Base-by-base conservation (phyloP, 148 eudicot genomes). In the Rhododendron vialii region DNA sequence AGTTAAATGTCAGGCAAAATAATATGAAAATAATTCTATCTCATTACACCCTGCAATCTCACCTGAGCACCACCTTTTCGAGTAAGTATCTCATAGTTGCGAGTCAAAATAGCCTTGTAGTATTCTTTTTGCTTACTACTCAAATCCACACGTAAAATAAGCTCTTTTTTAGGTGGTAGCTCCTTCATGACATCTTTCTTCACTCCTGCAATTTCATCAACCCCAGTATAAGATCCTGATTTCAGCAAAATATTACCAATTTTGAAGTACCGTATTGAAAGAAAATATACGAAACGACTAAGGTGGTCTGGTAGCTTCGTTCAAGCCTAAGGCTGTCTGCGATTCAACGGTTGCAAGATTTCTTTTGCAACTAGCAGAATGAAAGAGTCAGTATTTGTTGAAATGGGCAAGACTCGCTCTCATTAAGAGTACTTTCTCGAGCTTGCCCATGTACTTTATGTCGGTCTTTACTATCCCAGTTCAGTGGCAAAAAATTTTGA, bases 101-200 rank as follows among this genome's bases (percentile, higher is more conserved):
- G 98, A 78, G 99, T 97, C 92, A 97, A 89, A 86, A 97, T 97
- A 75, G 99, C 99, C 88, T 95, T 95, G 89, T 97, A 97, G 74
- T 97, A 97, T 84, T 97, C 99, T 89, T 97, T 97, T 89, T 97
- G 99, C 88, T 93, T 94, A 92, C 92, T 95, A 89, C 98, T 95
- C 82, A 97, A 89, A 80, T 97, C 99, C 80, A 97, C 95, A 84
- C 99, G 98, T 81, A 97, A 87, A 81, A 97, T 95, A 78, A 97
- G 96, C 90, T 97, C 99, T 89, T 95, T 97, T 90, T 95, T 97
- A 69, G 99, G 99, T 30, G 99, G 99, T 36, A 97, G 83, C 82
- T 97, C 98, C 84, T 91, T 97, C 98, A 95, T 91, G 82, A 97
- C 99, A 89, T 97, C 99, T 90, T 95, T 97, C 93, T 97, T 97